phyloP scores from a whole-genome alignment of 257 asterid genomes.

The Solanum ahanhuiri region DNA sequence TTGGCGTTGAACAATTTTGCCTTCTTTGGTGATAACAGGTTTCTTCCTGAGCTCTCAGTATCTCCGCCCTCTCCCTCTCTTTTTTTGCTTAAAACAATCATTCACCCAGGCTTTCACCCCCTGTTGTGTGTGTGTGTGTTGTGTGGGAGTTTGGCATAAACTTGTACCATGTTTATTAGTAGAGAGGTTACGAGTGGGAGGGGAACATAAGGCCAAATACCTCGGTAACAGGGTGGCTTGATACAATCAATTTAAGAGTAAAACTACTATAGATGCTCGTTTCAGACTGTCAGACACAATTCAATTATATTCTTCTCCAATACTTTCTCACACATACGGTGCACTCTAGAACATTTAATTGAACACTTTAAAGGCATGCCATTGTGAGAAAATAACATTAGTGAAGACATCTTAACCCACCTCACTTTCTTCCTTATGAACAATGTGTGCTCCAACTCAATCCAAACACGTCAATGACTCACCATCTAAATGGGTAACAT shows the following conservation, averaged over 20 bases:
- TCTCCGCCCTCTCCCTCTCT: background rate
- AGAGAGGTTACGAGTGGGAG: background rate
- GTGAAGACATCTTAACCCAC: background rate
- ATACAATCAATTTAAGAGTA: background rate
- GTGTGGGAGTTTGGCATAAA: background rate
- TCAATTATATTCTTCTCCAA: background rate
- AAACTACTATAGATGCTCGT: background rate
- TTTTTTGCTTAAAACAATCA: background rate
- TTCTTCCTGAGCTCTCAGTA: conserved; percentile 1
- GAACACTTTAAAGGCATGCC: background rate
- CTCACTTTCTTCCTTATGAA: background rate
- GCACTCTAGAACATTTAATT: background rate
- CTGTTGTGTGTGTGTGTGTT: background rate
- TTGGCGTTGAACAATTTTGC: conserved; percentile 84
- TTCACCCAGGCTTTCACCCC: background rate
- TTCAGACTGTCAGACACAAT: background rate
- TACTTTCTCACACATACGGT: background rate
- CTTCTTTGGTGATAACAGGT: conserved; percentile 46
- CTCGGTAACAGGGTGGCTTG: background rate
- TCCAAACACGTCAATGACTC: background rate
- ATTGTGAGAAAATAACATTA: background rate
- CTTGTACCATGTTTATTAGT: background rate
- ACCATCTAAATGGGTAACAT: background rate
- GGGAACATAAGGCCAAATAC: background rate
- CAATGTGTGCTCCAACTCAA: background rate